These are phyloP conservation scores for Amorphotheca resinae DNA, from an alignment of 495 filamentous ascomycete species.

Conservation along the genomic window DNA sequence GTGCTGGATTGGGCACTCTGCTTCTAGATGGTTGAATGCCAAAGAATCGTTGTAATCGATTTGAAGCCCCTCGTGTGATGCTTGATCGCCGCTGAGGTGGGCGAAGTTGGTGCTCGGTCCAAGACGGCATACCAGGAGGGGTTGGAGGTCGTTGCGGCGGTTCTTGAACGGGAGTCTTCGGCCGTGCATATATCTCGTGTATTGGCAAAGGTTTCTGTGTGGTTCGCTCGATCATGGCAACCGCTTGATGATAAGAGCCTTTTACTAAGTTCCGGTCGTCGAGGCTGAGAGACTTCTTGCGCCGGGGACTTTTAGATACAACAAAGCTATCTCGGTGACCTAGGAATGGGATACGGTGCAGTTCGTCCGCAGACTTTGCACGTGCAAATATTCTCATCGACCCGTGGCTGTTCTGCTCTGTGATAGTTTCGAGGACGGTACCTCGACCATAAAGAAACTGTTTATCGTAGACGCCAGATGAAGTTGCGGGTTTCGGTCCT, in stretches of 20 bases:
- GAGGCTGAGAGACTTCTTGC: constrained; percentile 23
- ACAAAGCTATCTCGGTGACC: constrained; percentile 16
- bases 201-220: constrained; percentile 20
- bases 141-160: constrained; percentile 19
- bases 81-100: background rate
- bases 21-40: constrained; percentile 3
- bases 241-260: constrained; percentile 18
- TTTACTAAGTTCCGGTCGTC: constrained; percentile 29
- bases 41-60: constrained; percentile 12
- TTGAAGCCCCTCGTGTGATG: constrained; percentile 1
- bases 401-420: constrained; percentile 26
- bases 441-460: constrained; percentile 29
- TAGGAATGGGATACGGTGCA: constrained; percentile 8
- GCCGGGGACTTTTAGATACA: constrained; percentile 14
- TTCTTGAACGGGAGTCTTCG: constrained; percentile 23
- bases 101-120: constrained; percentile 17
- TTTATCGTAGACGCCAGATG: constrained; percentile 13
- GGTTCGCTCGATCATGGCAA: constrained; percentile 23
- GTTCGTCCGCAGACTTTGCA: constrained; percentile 11
- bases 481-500: background rate
- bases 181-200: constrained; percentile 26
- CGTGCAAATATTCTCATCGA: constrained; percentile 14
- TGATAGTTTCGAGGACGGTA: constrained; percentile 28
- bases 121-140: constrained; percentile 24
- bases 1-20: background rate